Evolutionary conservation across 495 filamentous ascomycete species (phyloP), one percentile per base, ranked within the genome.

Genomic region (Hyaloscypha variabilis): DNA sequence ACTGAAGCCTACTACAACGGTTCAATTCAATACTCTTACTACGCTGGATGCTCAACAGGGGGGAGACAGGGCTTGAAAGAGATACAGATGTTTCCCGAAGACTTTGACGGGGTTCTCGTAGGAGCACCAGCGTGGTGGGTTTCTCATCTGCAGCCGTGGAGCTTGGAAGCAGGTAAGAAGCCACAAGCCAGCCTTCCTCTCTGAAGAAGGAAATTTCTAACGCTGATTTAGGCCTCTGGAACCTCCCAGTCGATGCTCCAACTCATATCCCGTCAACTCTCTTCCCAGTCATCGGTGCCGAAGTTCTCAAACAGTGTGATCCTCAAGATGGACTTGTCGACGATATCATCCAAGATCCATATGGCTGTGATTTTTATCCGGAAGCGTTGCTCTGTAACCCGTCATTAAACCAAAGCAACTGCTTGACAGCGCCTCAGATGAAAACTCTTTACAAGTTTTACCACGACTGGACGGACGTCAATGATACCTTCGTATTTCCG

Each of bases 271-370:
- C 82, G 1, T 62, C 80, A 28, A 70, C 75, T 0, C 73, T 83
- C 24, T 87, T 88, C 72, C 70, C 74, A 0, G 71, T 79, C 6
- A 82, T 90, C 39, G 82, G 81, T 17, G 74, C 80, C 0, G 87
- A 89, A 67, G 80, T 90, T 29, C 34, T 90, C 13, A 78, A 79
- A 0, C 88, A 92, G 67, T 93, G 90, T 63, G 89, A 93, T 68
- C 65, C 60, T 6, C 73, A 84, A 21, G 90, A 92, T 71, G 89
- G 89, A 1, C 75, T 84, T 0, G 72, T 77, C 6, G 90, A 91
- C 69, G 84, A 80, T 31, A 87, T 91, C 69, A 86, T 92, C 66
- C 86, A 85, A 67, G 76, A 82, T 54, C 86, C 89, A 0, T 75
- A 80, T 36, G 74, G 80, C 14, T 93, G 89, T 76, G 72, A 78